Conservation (phyloP, 2,329 filamentous ascomycete species). For the Xylariaceae sp. region DNA sequence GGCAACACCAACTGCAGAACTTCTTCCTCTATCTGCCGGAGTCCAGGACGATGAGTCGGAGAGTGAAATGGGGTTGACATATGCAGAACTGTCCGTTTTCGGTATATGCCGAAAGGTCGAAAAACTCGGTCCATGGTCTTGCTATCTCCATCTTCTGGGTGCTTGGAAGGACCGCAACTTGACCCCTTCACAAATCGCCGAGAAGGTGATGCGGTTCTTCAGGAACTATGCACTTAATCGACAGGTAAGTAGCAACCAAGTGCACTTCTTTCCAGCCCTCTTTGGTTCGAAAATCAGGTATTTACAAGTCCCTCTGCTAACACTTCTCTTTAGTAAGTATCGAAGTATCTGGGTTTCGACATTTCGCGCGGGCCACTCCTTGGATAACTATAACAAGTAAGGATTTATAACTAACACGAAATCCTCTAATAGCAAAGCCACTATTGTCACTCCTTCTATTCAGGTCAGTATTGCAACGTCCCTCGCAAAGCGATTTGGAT, state of each 20-base stretch:
- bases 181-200: slow-evolving; percentile 10
- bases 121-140: slow-evolving; percentile 12
- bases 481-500: too few species aligned
- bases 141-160: slow-evolving; percentile 10
- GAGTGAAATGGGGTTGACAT: slow-evolving; percentile 13
- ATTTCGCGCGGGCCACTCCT: too few species aligned
- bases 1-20: slow-evolving; percentile 12
- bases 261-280: too few species aligned
- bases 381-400: too few species aligned
- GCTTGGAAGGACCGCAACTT: slow-evolving; percentile 12
- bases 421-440: too few species aligned
- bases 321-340: too few species aligned
- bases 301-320: too few species aligned
- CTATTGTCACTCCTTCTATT: slow-evolving; percentile 8
- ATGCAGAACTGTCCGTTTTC: slow-evolving; percentile 12
- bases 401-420: too few species aligned
- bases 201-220: slow-evolving; percentile 15
- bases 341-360: too few species aligned
- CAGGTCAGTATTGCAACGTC: too few species aligned
- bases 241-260: too few species aligned
- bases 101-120: slow-evolving; percentile 5
- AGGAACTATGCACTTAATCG: slow-evolving; percentile 12
- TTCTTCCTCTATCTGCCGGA: slow-evolving; percentile 11
- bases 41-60: slow-evolving; percentile 16
- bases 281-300: too few species aligned